Evolutionary conservation across 2,329 filamentous ascomycete species (phyloP).

Genomic region (Hypomyces rosellus): DNA sequence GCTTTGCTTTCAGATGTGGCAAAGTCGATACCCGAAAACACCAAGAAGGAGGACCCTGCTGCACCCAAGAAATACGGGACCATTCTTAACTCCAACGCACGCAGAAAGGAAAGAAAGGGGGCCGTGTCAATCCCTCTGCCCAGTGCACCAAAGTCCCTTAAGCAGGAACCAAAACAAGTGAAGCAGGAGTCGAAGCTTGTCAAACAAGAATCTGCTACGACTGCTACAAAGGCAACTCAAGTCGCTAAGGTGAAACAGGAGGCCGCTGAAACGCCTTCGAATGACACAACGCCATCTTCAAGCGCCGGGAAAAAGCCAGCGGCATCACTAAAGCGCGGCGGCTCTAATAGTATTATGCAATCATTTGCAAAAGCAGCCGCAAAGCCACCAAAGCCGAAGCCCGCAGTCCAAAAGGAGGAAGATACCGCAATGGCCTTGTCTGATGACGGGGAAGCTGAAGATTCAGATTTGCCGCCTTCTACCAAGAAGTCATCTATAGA

Average conservation of each 20-base stretch:
- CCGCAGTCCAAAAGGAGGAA: slow-evolving; percentile 24
- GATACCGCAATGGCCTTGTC: slow-evolving; percentile 27
- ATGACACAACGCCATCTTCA: slow-evolving; percentile 20
- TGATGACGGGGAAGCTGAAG: slow-evolving; percentile 36
- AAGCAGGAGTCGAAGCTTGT: slow-evolving; percentile 11
- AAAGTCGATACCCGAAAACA: slow-evolving; percentile 52
- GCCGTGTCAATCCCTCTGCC: slow-evolving; percentile 20
- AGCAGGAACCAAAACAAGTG: slow-evolving; percentile 24
- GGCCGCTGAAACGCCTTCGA: slow-evolving; percentile 16
- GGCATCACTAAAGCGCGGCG: slow-evolving; percentile 47
- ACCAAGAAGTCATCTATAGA: slow-evolving; percentile 20
- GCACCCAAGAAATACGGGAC: slow-evolving; percentile 60
- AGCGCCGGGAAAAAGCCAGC: slow-evolving; percentile 28
- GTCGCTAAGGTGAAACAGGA: slow-evolving; percentile 27
- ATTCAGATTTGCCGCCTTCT: slow-evolving; percentile 25
- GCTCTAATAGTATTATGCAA: slow-evolving; percentile 62
- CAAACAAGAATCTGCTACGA: not conserved
- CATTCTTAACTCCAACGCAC: slow-evolving; percentile 67
- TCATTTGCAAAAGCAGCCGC: slow-evolving; percentile 63
- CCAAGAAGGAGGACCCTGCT: slow-evolving; percentile 53
- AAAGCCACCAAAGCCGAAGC: slow-evolving; percentile 44
- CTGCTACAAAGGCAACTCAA: slow-evolving; percentile 5
- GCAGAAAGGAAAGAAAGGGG: slow-evolving; percentile 39
- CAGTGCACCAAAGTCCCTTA: slow-evolving; percentile 21
- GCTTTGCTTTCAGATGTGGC: slow-evolving; percentile 65